Conservation (phyloP, 768 basidiomycete genomes). For the Termitomyces sp. region DNA sequence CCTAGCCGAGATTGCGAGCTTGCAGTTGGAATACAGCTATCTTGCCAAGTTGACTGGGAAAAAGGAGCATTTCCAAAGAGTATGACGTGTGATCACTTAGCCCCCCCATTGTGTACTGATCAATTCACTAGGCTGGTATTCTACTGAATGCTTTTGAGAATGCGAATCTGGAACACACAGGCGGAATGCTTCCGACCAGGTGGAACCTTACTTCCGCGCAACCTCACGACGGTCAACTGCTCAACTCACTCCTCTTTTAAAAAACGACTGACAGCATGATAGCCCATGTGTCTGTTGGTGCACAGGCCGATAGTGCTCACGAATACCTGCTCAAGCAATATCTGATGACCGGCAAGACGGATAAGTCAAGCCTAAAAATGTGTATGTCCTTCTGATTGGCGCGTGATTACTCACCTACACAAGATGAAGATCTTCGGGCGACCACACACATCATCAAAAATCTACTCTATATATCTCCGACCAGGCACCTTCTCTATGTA, state of each 20-base stretch:
- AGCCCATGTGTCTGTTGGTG: slow-evolving; percentile 56
- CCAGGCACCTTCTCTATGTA: slow-evolving; percentile 62
- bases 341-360: slow-evolving; percentile 58
- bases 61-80: slow-evolving; percentile 52
- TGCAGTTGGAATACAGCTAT: slow-evolving; percentile 84
- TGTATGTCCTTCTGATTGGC: slow-evolving; percentile 38
- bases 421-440: slow-evolving; percentile 49
- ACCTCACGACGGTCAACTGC: slow-evolving; percentile 41
- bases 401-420: not conserved
- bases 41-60: slow-evolving; percentile 76
- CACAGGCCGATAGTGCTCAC: slow-evolving; percentile 67
- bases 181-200: slow-evolving; percentile 59
- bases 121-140: slow-evolving; percentile 33
- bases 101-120: not conserved
- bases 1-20: slow-evolving; percentile 77
- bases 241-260: not conserved
- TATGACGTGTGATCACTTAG: slow-evolving; percentile 21
- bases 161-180: slow-evolving; percentile 39
- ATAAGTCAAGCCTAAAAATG: slow-evolving; percentile 56
- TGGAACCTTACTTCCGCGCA: slow-evolving; percentile 50
- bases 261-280: slow-evolving; percentile 4
- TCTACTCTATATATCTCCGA: slow-evolving; percentile 63
- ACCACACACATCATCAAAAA: slow-evolving; percentile 60
- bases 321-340: slow-evolving; percentile 77
- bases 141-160: slow-evolving; percentile 44